Evolutionary conservation across 1,284 basidiomycete species (phyloP).

Genomic region (Amylostereum areolatum): DNA sequence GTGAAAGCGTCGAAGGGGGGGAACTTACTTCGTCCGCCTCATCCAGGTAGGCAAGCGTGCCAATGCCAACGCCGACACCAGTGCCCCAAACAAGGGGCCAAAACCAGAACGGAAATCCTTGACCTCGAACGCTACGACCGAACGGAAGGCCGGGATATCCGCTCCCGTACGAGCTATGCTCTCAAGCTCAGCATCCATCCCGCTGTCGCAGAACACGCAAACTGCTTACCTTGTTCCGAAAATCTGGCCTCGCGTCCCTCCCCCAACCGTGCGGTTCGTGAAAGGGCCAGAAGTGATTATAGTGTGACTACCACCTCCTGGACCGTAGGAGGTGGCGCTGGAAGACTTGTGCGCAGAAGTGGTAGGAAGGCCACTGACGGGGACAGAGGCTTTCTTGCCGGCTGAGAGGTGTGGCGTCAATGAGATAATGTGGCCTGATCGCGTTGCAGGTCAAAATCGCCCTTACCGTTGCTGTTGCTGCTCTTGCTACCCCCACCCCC

Average conservation of each 20-base stretch:
- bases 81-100: conserved; percentile 54
- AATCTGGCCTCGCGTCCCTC: conserved; percentile 12
- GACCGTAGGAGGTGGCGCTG: conserved; percentile 11
- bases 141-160: conserved; percentile 29
- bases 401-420: background rate
- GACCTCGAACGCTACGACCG: conserved; percentile 21
- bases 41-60: conserved; percentile 37
- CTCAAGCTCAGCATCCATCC: background rate
- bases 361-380: conserved; percentile 7
- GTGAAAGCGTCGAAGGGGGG: conserved; percentile 5
- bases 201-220: too few species aligned
- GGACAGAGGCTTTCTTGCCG: background rate
- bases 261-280: conserved; percentile 15
- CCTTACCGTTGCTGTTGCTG: background rate
- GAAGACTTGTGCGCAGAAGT: conserved; percentile 1
- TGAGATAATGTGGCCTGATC: background rate
- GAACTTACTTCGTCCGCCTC: conserved; percentile 27
- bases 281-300: conserved; percentile 14
- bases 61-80: conserved; percentile 17
- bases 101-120: conserved; percentile 38
- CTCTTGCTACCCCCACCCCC: background rate
- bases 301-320: conserved; percentile 7
- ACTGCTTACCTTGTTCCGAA: conserved; percentile 14
- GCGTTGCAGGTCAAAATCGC: background rate
- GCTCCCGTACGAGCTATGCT: conserved; percentile 28